These are phyloP conservation scores for Orbilia oligospora DNA, from an alignment of 2,329 filamentous ascomycete genomes.

Conservation along the genomic window DNA sequence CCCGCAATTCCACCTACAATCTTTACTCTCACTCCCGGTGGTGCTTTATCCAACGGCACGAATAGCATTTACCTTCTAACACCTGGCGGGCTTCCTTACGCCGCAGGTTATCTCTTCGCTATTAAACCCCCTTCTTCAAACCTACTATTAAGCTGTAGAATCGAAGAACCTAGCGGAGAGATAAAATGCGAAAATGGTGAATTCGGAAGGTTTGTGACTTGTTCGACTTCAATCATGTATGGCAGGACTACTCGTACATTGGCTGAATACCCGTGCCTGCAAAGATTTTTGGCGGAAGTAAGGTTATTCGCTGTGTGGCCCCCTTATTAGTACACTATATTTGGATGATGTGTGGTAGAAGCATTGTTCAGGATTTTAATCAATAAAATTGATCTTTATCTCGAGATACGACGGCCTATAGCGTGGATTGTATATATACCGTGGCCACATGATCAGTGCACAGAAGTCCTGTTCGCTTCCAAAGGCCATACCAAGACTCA, in stretches of 20 bases:
- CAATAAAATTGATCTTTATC: no score
- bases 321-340: neutral
- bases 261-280: conserved; percentile 6
- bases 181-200: conserved; percentile 14
- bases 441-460: no score
- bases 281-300: neutral
- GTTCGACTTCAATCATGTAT: neutral
- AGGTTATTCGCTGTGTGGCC: conserved; percentile 13
- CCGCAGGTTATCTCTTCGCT: neutral
- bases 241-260: neutral
- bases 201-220: conserved; percentile 12
- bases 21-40: neutral
- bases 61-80: conserved; percentile 1
- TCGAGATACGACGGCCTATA: neutral
- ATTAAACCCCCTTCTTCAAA: conserved; percentile 5
- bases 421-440: no score
- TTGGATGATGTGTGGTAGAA: neutral
- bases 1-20: neutral
- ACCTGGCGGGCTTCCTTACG: conserved; percentile 1
- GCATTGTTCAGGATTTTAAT: neutral
- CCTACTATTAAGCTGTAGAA: neutral
- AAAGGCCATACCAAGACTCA: neutral
- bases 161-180: neutral
- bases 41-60: conserved; percentile 11
- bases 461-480: neutral